A percentile compares a stretch with the other conserved stretches of the same genome.
phyloP scores from a whole-genome alignment of 306 rosid species.

The Lablab purpureus region DNA sequence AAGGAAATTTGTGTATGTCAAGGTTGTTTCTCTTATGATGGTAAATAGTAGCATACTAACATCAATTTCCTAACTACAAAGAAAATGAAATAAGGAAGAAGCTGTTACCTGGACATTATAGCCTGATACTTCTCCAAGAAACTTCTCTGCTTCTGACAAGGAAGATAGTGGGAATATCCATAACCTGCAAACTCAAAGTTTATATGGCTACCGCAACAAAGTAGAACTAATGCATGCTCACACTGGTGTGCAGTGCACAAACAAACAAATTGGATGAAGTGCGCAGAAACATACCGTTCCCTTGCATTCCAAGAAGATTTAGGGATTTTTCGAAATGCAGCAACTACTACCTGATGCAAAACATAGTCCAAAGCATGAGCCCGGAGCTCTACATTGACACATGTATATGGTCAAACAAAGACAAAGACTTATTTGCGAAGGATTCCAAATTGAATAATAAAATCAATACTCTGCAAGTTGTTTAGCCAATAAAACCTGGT shows the following conservation, averaged over 20 bases:
- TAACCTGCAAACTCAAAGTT: conserved; percentile 64
- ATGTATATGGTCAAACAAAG: conserved; percentile 29
- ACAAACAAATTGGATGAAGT: neutral
- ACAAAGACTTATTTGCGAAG: neutral
- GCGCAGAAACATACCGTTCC: conserved; percentile 62
- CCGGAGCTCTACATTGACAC: neutral
- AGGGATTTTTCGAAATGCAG: conserved; percentile 71
- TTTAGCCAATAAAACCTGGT: conserved; percentile 61
- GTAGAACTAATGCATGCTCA: neutral
- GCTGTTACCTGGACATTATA: conserved; percentile 72
- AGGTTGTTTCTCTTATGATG: neutral
- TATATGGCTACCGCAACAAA: conserved; percentile 32
- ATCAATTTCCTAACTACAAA: conserved; percentile 14
- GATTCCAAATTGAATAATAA: neutral
- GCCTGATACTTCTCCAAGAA: conserved; percentile 61
- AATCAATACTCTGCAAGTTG: conserved; percentile 11
- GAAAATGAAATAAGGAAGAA: conserved; percentile 37
- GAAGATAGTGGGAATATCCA: conserved; percentile 85
- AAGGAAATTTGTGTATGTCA: neutral
- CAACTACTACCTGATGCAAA: conserved; percentile 63
- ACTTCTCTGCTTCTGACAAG: conserved; percentile 71
- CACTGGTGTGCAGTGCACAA: neutral
- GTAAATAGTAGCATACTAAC: conserved; percentile 20
- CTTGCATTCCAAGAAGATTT: conserved; percentile 82
- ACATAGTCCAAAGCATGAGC: conserved; percentile 36